Base-by-base conservation (phyloP, 1,284 basidiomycete species). In the Pisolithus thermaeus region DNA sequence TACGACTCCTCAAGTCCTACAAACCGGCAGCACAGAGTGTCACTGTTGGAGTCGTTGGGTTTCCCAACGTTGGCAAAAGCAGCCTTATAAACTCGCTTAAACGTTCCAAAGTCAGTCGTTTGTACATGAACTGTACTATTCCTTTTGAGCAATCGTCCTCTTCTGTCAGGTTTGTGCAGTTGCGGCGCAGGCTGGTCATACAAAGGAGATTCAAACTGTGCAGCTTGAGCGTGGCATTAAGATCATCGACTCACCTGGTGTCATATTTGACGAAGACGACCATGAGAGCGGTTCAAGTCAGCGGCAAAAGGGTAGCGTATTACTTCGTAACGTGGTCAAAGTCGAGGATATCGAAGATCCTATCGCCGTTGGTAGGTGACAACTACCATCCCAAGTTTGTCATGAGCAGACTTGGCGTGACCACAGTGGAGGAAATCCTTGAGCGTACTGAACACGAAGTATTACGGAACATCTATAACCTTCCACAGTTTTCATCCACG, bases 41-140 rank as follows among this genome's bases (percentile, higher is more conserved):
- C 44, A 96, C 93, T 0, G 85, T 98, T 50, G 96, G 96, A 16
- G 88, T 98, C 22, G 92, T 98, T 30, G 96, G 96, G 1, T 96
- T 95, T 64, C 96, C 96, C 3, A 99, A 99, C 70, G 96, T 98
- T 50, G 96, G 96, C 9, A 99, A 99, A 73, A 94, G 90, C 53
- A 92, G 86, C 59, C 67, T 99, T 52, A 97, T 99, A 73, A 99
- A 99, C 70, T 92, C 91, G 48, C 74, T 99, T 50, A 96, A 97
- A 70, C 76, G 95, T 41, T 84, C 83, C 52, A 90, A 93, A 70
- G 92, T 91, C 18, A 55, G 69, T 11, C 8, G 6, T 28, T 39
- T n/a, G 9, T 51, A 20, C 73, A 71, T 9, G 46, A 3, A 2
- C 39, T 32, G 18, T 12, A 14, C 5, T 35, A n/a, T 38, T 20